Percentiles rank a stretch among this genome's conserved stretches.
Conservation (phyloP, 805 yeast species). For the Myxozyma melibiosi region DNA sequence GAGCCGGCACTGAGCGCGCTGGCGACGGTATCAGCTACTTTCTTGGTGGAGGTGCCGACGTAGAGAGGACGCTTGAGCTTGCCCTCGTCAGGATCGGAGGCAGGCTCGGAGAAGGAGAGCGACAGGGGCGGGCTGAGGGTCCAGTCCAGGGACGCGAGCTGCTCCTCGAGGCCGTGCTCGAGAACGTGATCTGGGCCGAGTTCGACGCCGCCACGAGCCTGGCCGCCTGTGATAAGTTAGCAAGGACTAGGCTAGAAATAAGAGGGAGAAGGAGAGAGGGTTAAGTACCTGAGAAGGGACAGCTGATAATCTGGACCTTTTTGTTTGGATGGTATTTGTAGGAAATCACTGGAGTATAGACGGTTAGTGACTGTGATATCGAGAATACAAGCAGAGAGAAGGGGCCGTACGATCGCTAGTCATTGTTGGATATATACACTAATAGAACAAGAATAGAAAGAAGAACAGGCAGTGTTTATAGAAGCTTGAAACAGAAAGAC, state of each 20-base stretch:
- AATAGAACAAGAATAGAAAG: too few relatives aligned
- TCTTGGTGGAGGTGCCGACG: slow-evolving; percentile 72
- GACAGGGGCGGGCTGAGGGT: slow-evolving; percentile 40
- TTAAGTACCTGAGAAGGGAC: slow-evolving; percentile 69
- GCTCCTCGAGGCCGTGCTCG: slow-evolving; percentile 66
- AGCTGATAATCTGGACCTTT: slow-evolving; percentile 70
- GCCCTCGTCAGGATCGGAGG: slow-evolving; percentile 52
- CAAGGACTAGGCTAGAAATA: background rate
- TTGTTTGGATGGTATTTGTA: slow-evolving; percentile 55
- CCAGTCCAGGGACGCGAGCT: slow-evolving; percentile 76
- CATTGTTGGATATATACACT: background rate
- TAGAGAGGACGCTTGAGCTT: slow-evolving; percentile 70
- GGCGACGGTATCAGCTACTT: slow-evolving; percentile 62
- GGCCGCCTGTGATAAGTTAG: slow-evolving; percentile 67
- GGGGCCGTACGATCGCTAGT: slow-evolving; percentile 5
- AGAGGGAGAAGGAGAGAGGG: background rate
- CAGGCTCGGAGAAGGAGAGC: slow-evolving; percentile 43
- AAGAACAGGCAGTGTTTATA: background rate
- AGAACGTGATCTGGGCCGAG: slow-evolving; percentile 84
- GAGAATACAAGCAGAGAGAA: background rate
- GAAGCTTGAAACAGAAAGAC: background rate
- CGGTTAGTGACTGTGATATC: background rate
- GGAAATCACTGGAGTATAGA: background rate
- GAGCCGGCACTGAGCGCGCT: slow-evolving; percentile 52
- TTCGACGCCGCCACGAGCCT: slow-evolving; percentile 91